Evolutionary conservation across 1,284 basidiomycete genomes (phyloP).

Genomic region (Boletus smithii): DNA sequence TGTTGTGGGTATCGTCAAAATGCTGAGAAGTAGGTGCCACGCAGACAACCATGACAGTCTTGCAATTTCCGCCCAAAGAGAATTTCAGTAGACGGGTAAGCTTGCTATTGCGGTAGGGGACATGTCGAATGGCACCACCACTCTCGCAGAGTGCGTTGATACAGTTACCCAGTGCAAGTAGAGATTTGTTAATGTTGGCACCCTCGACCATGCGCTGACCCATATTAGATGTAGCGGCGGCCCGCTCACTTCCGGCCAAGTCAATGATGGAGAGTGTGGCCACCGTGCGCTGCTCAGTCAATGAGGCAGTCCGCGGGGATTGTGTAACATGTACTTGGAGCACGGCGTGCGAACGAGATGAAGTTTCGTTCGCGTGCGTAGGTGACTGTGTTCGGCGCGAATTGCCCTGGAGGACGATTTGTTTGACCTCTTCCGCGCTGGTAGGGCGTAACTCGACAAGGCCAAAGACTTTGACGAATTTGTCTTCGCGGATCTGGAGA

Average conservation of each 20-base stretch:
- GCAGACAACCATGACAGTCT: slow-evolving; percentile 98
- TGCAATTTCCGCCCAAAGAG: slow-evolving; percentile 95
- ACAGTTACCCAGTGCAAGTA: slow-evolving; percentile 92
- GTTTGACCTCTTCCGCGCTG: slow-evolving; percentile 87
- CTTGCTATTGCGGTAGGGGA: slow-evolving; percentile 96
- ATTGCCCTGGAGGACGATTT: slow-evolving; percentile 87
- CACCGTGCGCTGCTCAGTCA: slow-evolving; percentile 78
- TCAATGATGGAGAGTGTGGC: slow-evolving; percentile 96
- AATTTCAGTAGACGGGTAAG: slow-evolving; percentile 94
- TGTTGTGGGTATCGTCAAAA: slow-evolving; percentile 97
- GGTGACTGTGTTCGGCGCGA: slow-evolving; percentile 84
- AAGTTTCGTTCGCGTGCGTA: slow-evolving; percentile 92
- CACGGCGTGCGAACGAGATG: slow-evolving; percentile 94
- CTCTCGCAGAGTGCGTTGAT: slow-evolving; percentile 95
- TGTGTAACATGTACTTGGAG: slow-evolving; percentile 90
- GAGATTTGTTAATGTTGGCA: slow-evolving; percentile 96
- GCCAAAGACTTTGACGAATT: slow-evolving; percentile 84
- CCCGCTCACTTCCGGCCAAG: slow-evolving; percentile 92
- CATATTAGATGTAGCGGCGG: slow-evolving; percentile 92
- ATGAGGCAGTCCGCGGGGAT: slow-evolving; percentile 74
- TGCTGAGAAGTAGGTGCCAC: slow-evolving; percentile 91
- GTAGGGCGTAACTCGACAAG: slow-evolving; percentile 77
- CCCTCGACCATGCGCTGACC: slow-evolving; percentile 97
- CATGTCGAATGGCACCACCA: slow-evolving; percentile 78
- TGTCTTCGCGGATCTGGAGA: slow-evolving; percentile 90